These are phyloP conservation scores for Tolypocladium cylindrosporum DNA, from an alignment of 2,329 filamentous ascomycete genomes.

Conservation along the genomic window DNA sequence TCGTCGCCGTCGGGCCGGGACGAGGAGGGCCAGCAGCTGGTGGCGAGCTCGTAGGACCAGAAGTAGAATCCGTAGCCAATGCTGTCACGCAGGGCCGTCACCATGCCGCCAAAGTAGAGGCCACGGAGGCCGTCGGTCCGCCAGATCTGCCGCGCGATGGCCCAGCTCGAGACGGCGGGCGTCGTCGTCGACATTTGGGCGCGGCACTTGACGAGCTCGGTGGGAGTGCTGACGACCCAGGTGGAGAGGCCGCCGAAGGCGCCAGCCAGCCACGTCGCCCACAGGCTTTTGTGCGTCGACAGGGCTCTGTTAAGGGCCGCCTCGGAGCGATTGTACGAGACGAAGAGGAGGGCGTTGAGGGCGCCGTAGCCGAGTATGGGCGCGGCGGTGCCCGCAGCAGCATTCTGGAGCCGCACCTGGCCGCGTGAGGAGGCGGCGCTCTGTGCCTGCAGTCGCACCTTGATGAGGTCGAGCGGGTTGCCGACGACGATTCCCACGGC, in stretches of 20 bases:
- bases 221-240: constrained; percentile 78
- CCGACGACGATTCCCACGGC: constrained; percentile 79
- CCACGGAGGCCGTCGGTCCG: constrained; percentile 51
- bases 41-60: constrained; percentile 78
- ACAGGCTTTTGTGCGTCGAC: constrained; percentile 35
- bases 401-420: constrained; percentile 18
- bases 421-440: constrained; percentile 1
- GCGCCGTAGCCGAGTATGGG: constrained; percentile 85
- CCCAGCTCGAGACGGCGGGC: constrained; percentile 45
- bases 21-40: constrained; percentile 40
- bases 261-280: constrained; percentile 69
- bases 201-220: constrained; percentile 83
- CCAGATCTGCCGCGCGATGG: constrained; percentile 52
- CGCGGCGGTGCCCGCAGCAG: constrained; percentile 62
- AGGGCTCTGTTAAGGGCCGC: constrained; percentile 40
- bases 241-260: constrained; percentile 74
- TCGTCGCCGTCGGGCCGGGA: constrained; percentile 4
- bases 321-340: constrained; percentile 82
- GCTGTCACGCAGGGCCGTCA: constrained; percentile 76
- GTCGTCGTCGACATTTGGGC: constrained; percentile 51
- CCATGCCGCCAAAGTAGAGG: constrained; percentile 68
- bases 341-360: constrained; percentile 81
- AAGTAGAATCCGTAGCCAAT: constrained; percentile 98
- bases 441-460: constrained; percentile 58
- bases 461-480: constrained; percentile 67